A percentile compares a stretch with the other conserved stretches of the same genome.
Evolutionary conservation across 352 stramenopile species (phyloP).

Genomic region (Phytophthora tentaculata): DNA sequence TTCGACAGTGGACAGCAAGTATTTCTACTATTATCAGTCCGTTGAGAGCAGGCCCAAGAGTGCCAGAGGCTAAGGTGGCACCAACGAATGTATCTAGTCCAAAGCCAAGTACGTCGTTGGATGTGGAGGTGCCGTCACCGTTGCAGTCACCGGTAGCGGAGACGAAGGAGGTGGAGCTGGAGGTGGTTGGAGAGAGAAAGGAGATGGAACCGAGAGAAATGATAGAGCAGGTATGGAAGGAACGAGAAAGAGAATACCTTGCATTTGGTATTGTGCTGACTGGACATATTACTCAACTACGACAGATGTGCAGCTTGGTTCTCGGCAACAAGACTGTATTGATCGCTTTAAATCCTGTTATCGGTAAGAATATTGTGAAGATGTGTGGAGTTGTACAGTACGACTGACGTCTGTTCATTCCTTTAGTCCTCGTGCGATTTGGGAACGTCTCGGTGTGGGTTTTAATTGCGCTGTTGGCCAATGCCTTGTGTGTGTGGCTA

Average conservation of each 20-base stretch:
- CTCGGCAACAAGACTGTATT: constrained; percentile 39
- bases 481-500: constrained; percentile 47
- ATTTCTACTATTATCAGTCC: constrained; percentile 76
- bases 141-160: constrained; percentile 16
- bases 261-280: background rate
- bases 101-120: constrained; percentile 5
- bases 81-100: constrained; percentile 14
- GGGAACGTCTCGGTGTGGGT: constrained; percentile 35
- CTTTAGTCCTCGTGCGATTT: constrained; percentile 55
- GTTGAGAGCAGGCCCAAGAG: constrained; percentile 2
- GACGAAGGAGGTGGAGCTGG: constrained; percentile 12
- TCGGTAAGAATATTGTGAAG: constrained; percentile 30
- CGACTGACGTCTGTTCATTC: background rate
- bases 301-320: constrained; percentile 25
- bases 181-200: constrained; percentile 2
- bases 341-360: constrained; percentile 48
- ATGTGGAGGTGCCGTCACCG: constrained; percentile 10
- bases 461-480: constrained; percentile 43
- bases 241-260: background rate
- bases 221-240: constrained; percentile 15
- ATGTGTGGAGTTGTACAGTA: background rate
- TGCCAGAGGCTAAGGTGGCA: constrained; percentile 11
- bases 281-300: background rate
- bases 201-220: constrained; percentile 9
- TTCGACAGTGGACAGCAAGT: constrained; percentile 76